Evolutionary conservation across 176 grass and related monocot genomes (phyloP).

Genomic region (barley (Hordeum vulgare)): MorexV3_pseudomolecules_assembly NC_058522.1:296410121-296410620

Average conservation of each 20-base stretch:
- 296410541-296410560: background rate
- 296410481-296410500: background rate
- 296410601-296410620: background rate
- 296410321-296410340: conserved; percentile 91
- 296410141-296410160: conserved; percentile 65
- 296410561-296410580: background rate
- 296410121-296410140: conserved; percentile 17
- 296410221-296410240: conserved; percentile 89
- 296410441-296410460: background rate
- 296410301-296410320: conserved; percentile 90
- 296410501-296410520: background rate
- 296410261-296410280: conserved; percentile 85
- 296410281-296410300: conserved; percentile 97
- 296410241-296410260: conserved; percentile 71
- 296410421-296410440: background rate
- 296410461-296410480: background rate
- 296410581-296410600: background rate
- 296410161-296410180: conserved; percentile 95
- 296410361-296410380: conserved; percentile 45
- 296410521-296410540: background rate
- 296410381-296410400: background rate
- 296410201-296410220: conserved; percentile 88
- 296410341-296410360: conserved; percentile 85
- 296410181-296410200: conserved; percentile 97
- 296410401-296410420: background rate